Base-by-base conservation (phyloP, 2,329 filamentous ascomycete genomes). In the Phialocephala subalpina region DNA sequence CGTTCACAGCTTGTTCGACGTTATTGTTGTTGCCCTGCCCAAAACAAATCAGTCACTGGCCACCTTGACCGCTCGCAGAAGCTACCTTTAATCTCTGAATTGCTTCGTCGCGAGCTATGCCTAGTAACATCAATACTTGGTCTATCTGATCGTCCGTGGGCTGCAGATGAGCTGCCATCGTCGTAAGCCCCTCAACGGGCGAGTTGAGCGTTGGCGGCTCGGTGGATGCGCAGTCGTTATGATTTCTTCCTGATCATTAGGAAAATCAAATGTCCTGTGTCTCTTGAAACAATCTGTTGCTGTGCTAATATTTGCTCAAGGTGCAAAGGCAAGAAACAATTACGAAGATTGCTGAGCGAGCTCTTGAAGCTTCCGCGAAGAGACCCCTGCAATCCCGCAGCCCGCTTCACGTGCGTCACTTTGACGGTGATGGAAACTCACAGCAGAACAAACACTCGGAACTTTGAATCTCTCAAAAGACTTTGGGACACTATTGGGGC, bases 1-100 rank as follows among this genome's bases (percentile, higher is more conserved):
- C 83, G 63, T 80, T 80, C 0, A 85, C 74, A 1, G 88, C 86
- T 25, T 79, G 76, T 53, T 84, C 79, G 38, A 83, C 71, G 69
- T 84, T 81, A 53, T 82, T 79, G 40, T 79, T 80, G 68, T 86
- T 82, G 40, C 75, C 77, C 80, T 82, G 33, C 40, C 20, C n/a
- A 45, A 3, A 40, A 75, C n/a, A 45, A 3, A 40, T 76, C 42
- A 74, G 72, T 68, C 57, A 20, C 5, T 22, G 55, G 12, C 27
- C n/a, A 14, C 45, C 33, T 58, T 20, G 20, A 25, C 6, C 12
- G 22, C 18, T 40, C 20, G 45, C 2, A 18, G 12, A 33, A 64
- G 36, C 16, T 62, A 73, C 75, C 69, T 74, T 75, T 5, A 76
- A 56, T 63, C 75, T 71, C 11, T 58, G 67, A 55, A 75, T 70